Evolutionary conservation across 345 rosid species (phyloP).

Genomic region (Ceriops tagal): DNA sequence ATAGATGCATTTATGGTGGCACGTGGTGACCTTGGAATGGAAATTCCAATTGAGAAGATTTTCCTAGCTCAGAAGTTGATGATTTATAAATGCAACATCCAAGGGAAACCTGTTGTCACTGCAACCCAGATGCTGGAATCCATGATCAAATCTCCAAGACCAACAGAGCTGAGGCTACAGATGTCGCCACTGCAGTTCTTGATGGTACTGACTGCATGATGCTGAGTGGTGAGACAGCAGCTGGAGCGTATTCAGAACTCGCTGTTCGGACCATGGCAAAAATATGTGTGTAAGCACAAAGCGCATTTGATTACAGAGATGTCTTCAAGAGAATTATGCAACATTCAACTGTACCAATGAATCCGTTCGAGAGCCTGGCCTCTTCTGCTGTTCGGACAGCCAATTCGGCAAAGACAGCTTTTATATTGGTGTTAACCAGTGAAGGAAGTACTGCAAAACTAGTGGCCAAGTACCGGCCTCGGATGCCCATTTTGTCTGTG

Average conservation of each 20-base stretch:
- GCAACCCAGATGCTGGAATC: conserved; percentile 80
- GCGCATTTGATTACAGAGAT: conserved; percentile 77
- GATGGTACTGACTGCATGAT: conserved; percentile 94
- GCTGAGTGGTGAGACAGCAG: conserved; percentile 98
- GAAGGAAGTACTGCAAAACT: conserved; percentile 96
- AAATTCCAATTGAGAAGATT: conserved; percentile 93
- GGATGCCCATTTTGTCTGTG: conserved; percentile 77
- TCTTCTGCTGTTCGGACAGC: conserved; percentile 93
- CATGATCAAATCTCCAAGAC: conserved; percentile 96
- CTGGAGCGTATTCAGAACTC: conserved; percentile 92
- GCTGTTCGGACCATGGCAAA: conserved; percentile 90
- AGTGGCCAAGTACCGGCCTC: conserved; percentile 95
- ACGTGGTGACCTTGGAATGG: conserved; percentile 98
- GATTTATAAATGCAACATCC: conserved; percentile 97
- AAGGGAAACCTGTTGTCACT: conserved; percentile 81
- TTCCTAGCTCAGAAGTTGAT: conserved; percentile 97
- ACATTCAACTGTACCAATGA: conserved; percentile 90
- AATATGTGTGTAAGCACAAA: conserved; percentile 88
- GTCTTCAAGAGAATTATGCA: conserved; percentile 79
- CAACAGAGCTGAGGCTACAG: conserved; percentile 97
- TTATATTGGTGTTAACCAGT: conserved; percentile 81
- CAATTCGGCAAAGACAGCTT: conserved; percentile 70
- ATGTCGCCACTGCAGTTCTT: conserved; percentile 96
- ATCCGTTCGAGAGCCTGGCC: conserved; percentile 86
- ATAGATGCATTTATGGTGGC: conserved; percentile 98